Evolutionary conservation across 345 rosid genomes (phyloP).

Genomic region (Brassica cretica): DNA sequence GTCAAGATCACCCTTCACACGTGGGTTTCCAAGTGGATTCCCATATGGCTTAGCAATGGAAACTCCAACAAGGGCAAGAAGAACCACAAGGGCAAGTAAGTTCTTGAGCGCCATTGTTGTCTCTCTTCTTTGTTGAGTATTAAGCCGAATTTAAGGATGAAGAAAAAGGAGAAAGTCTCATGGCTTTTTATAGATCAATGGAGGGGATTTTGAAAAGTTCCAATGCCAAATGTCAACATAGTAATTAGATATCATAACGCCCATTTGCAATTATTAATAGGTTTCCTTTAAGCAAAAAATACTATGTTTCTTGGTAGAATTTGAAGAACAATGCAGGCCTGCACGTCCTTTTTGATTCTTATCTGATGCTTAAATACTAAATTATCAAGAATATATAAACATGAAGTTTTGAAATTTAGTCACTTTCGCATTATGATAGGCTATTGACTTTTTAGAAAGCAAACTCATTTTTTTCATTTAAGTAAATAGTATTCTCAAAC

Average conservation of each 20-base stretch:
- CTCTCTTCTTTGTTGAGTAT: slow-evolving; percentile 10
- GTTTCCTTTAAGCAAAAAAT: neutral
- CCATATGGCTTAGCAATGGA: slow-evolving; percentile 13
- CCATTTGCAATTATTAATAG: neutral
- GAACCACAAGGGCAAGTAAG: slow-evolving; percentile 33
- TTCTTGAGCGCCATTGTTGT: slow-evolving; percentile 43
- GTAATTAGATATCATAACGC: neutral
- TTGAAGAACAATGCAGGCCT: neutral
- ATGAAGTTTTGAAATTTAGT: neutral
- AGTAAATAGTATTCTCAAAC: neutral
- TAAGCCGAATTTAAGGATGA: neutral
- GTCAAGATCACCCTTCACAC: slow-evolving; percentile 1
- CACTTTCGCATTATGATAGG: neutral
- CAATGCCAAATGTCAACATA: slow-evolving; percentile 6
- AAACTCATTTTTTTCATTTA: neutral
- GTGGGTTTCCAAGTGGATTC: neutral
- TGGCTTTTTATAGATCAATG: slow-evolving; percentile 34
- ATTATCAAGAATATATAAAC: neutral
- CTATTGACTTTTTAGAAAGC: neutral
- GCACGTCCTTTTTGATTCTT: neutral
- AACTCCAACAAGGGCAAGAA: slow-evolving; percentile 38
- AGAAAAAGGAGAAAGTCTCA: neutral
- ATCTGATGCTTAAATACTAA: neutral
- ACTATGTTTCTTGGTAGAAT: neutral
- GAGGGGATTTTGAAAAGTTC: slow-evolving; percentile 31